Conservation (phyloP, 2,329 filamentous ascomycete species). For the Boeremia exigua region DNA sequence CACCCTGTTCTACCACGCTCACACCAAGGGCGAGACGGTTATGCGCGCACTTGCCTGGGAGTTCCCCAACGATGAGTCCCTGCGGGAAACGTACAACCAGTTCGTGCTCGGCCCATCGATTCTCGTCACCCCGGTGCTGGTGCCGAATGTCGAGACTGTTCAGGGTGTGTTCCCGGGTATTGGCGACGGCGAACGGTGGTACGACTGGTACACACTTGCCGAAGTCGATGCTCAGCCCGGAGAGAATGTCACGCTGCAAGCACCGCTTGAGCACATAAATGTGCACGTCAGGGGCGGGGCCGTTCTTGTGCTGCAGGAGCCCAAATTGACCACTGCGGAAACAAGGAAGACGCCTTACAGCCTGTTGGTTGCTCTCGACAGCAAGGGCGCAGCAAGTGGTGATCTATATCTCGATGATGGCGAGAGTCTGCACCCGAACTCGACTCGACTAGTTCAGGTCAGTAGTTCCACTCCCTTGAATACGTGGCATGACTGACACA, state of each 20-base stretch:
- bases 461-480: conserved; percentile 23
- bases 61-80: conserved; percentile 70
- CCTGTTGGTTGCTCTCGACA: conserved; percentile 62
- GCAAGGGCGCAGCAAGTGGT: conserved; percentile 61
- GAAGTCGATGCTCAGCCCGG: conserved; percentile 57
- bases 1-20: conserved; percentile 70
- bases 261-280: conserved; percentile 71
- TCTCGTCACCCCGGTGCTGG: conserved; percentile 69
- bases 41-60: conserved; percentile 75
- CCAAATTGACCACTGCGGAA: conserved; percentile 11
- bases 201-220: conserved; percentile 74
- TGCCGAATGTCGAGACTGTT: conserved; percentile 64
- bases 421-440: conserved; percentile 63
- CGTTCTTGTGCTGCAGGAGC: conserved; percentile 45
- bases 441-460: conserved; percentile 62
- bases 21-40: conserved; percentile 69
- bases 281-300: conserved; percentile 73
- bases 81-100: conserved; percentile 68
- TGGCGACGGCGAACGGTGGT: conserved; percentile 67
- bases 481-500: conserved; percentile 50
- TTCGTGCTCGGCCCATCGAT: conserved; percentile 71
- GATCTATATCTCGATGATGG: conserved; percentile 75
- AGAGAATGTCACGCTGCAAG: conserved; percentile 63
- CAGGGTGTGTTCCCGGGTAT: conserved; percentile 71
- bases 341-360: conserved; percentile 32